These are phyloP conservation scores for Raffaelea arxii DNA, from an alignment of 2,329 filamentous ascomycete genomes.

Conservation along the genomic window DNA sequence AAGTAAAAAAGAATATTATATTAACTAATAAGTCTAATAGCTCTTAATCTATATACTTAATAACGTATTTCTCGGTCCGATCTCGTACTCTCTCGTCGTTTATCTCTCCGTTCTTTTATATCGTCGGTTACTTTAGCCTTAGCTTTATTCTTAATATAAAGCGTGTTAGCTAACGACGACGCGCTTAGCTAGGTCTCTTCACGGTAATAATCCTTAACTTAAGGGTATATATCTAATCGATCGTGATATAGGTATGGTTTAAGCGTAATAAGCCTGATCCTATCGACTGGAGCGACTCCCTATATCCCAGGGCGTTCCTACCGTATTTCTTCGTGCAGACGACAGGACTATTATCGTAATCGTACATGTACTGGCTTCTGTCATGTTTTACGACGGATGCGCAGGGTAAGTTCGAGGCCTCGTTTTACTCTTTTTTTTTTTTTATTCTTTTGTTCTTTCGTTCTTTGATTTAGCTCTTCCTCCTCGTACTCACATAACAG, in stretches of 20 bases:
- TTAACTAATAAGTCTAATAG: background rate
- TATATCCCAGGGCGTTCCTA: constrained; percentile 31
- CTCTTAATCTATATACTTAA: constrained; percentile 4
- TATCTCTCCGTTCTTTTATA: constrained; percentile 38
- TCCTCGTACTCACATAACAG: background rate
- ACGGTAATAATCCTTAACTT: constrained; percentile 34
- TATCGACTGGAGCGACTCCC: constrained; percentile 34
- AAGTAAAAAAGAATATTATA: too few relatives aligned
- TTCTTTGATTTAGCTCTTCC: too few relatives aligned
- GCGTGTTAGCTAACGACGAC: constrained; percentile 28
- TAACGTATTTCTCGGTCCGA: constrained; percentile 2
- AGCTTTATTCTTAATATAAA: constrained; percentile 34
- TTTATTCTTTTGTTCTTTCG: too few relatives aligned
- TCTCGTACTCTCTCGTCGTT: constrained; percentile 14
- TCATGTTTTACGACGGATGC: constrained; percentile 32
- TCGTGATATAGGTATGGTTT: constrained; percentile 34
- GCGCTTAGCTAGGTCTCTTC: constrained; percentile 34
- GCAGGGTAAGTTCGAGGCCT: constrained; percentile 16
- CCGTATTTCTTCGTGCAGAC: constrained; percentile 38
- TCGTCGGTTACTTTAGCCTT: constrained; percentile 37
- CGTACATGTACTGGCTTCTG: constrained; percentile 34
- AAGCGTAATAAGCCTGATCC: constrained; percentile 26
- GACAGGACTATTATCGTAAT: constrained; percentile 29
- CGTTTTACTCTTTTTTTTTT: background rate
- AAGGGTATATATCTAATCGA: constrained; percentile 40